A percentile compares a stretch with the other conserved stretches of the same genome.
Evolutionary conservation across 2,329 filamentous ascomycete genomes (phyloP).

Genomic region (Colletotrichum musicola): DNA sequence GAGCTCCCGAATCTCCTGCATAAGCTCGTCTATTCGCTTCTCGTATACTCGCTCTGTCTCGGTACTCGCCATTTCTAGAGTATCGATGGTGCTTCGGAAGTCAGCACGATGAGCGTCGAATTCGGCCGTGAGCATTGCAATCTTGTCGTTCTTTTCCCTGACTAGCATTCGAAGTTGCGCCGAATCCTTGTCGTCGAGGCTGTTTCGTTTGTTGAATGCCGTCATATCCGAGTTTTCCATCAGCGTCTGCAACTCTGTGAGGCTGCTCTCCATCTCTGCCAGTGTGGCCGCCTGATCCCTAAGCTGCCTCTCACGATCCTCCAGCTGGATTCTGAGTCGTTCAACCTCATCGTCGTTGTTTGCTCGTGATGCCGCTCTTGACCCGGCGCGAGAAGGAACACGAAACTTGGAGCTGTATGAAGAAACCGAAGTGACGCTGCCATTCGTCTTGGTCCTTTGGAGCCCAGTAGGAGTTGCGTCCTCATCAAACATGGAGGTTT

Average conservation of each 20-base stretch:
- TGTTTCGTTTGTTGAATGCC: conserved; percentile 58
- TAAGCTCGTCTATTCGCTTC: conserved; percentile 86
- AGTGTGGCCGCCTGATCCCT: conserved; percentile 87
- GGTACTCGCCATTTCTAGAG: conserved; percentile 92
- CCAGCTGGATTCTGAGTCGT: conserved; percentile 78
- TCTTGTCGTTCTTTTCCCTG: conserved; percentile 97
- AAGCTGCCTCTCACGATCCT: conserved; percentile 89
- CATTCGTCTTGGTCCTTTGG: conserved; percentile 66
- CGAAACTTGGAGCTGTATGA: conserved; percentile 67
- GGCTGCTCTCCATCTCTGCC: conserved; percentile 88
- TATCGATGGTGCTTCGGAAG: conserved; percentile 97
- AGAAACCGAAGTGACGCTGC: conserved; percentile 66
- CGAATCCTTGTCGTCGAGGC: conserved; percentile 77
- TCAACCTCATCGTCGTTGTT: conserved; percentile 79
- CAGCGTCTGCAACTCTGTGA: conserved; percentile 81
- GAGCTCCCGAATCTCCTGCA: conserved; percentile 85
- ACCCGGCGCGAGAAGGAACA: conserved; percentile 60
- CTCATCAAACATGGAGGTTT: conserved; percentile 62
- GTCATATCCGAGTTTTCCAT: conserved; percentile 70
- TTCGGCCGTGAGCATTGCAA: conserved; percentile 90
- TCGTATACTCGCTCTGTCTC: conserved; percentile 98
- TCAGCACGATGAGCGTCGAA: conserved; percentile 96
- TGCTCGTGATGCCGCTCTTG: conserved; percentile 52
- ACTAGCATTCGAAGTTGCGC: conserved; percentile 83
- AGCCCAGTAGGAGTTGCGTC: conserved; percentile 68